These are phyloP conservation scores for Phaffia tasmanica DNA, from an alignment of 768 basidiomycete genomes.

Conservation along the genomic window DNA sequence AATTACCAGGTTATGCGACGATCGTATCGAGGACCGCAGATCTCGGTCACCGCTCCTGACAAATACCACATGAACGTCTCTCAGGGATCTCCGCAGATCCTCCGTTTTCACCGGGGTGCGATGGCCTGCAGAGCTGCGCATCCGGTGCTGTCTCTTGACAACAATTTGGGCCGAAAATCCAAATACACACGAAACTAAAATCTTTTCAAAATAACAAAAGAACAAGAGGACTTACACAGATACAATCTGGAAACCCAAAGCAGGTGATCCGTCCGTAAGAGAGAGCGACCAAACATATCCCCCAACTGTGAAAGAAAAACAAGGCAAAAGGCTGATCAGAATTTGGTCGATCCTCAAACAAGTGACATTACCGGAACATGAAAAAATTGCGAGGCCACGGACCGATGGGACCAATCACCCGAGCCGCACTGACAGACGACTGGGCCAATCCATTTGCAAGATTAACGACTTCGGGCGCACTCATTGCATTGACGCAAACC, in stretches of 20 bases:
- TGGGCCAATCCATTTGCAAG: conserved; percentile 87
- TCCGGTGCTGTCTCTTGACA: no score
- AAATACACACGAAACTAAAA: no score
- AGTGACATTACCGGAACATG: not conserved
- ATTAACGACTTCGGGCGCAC: conserved; percentile 15
- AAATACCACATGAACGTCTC: no score
- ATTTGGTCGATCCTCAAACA: no score
- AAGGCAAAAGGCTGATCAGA: no score
- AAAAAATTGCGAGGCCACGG: conserved; percentile 1
- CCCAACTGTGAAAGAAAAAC: not conserved
- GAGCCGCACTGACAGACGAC: conserved; percentile 82
- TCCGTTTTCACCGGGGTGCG: no score
- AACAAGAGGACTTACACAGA: conserved; percentile 6
- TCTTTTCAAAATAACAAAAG: not conserved
- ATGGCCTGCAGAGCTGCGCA: no score
- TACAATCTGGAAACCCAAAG: conserved; percentile 14
- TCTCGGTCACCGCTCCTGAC: no score
- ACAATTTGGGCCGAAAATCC: no score
- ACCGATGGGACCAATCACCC: conserved; percentile 64
- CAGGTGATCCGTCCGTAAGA: conserved; percentile 2
- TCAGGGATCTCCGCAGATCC: no score
- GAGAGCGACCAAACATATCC: conserved; percentile 21
- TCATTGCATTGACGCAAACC: conserved; percentile 13
- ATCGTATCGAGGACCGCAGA: not conserved
- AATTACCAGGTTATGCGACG: not conserved